Evolutionary conservation across 148 eudicot genomes (phyloP), one percentile per base, ranked within the genome.

Genomic region (Rhododendron ferrugineum): DNA sequence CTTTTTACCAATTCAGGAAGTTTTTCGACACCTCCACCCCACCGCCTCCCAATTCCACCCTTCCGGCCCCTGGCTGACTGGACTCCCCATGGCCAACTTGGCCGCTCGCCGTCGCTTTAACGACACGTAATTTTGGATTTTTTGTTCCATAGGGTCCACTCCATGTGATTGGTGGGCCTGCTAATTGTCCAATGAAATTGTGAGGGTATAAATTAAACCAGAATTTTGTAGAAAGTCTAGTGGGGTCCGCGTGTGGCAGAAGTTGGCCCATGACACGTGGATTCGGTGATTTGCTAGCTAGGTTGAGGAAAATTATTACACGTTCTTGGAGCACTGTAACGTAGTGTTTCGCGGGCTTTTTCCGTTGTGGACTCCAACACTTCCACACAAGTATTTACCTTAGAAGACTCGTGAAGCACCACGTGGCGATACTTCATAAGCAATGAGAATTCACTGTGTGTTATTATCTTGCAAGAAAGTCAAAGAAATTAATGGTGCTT

Each of bases 51-150:
- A 30, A 40, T 30, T 44, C 37, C 32, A 26, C 56, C 54, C 74
- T 50, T 8, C 81, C 84, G 26, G 77, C 82, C 82, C 76, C 64
- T 3, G 82, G 85, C 88, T 86, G 88, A 86, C 85, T 82, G 75
- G 82, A n/a, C 16, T 18, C 10, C 16, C 7, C 50, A 76, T 37
- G 6, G 80, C 80, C 32, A 42, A 76, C 50, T 74, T 74, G 47
- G 78, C 78, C 78, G 11, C n/a, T 6, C 78, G 9, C 80, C 52
- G 32, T 32, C 75, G 13, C 26, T 44, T 16, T 81, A 30, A 15
- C 37, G 78, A 70, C 85, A 82, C 44, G 73, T 58, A 54, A 68
- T 9, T 23, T 6, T 42, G 20, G 18, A 2, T 2, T 8, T 26
- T 66, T 32, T 9, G 1, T 47, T 23, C 15, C 50, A 3, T 79